Evolutionary conservation across 441 rosid species (phyloP).

Genomic region (Gossypium davidsonii): DNA sequence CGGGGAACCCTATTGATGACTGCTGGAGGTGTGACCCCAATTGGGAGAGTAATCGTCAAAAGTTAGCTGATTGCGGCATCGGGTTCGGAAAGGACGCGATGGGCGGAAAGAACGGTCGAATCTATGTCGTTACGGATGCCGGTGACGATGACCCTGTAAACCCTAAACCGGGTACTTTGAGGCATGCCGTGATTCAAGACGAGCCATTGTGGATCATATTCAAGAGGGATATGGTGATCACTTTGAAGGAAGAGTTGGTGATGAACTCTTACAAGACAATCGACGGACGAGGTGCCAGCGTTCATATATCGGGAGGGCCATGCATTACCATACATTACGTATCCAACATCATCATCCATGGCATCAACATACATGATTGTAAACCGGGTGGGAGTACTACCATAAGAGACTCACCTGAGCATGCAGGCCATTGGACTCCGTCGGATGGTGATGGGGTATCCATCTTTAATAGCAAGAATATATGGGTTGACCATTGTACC

Average conservation of each 20-base stretch:
- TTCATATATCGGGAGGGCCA: slow-evolving; percentile 52
- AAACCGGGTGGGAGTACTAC: slow-evolving; percentile 31
- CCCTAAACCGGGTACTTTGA: slow-evolving; percentile 44
- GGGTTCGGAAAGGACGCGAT: slow-evolving; percentile 45
- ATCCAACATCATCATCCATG: slow-evolving; percentile 52
- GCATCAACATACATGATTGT: slow-evolving; percentile 56
- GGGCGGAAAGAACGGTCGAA: slow-evolving; percentile 36
- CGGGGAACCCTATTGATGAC: slow-evolving; percentile 50
- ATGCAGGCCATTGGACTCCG: slow-evolving; percentile 32
- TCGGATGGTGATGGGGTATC: slow-evolving; percentile 55
- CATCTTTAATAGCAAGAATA: slow-evolving; percentile 37
- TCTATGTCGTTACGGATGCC: slow-evolving; percentile 38
- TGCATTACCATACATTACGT: slow-evolving; percentile 47
- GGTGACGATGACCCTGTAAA: slow-evolving; percentile 30
- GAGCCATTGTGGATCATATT: slow-evolving; percentile 58
- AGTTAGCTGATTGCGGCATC: slow-evolving; percentile 42
- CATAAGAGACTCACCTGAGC: slow-evolving; percentile 35
- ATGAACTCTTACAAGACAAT: slow-evolving; percentile 54
- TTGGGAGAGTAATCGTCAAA: slow-evolving; percentile 49
- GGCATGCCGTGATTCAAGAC: slow-evolving; percentile 45
- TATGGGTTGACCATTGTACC: slow-evolving; percentile 61
- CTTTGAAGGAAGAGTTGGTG: slow-evolving; percentile 40
- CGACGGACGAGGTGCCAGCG: slow-evolving; percentile 54
- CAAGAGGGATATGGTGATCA: slow-evolving; percentile 58
- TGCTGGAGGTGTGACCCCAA: slow-evolving; percentile 58